Conservation (phyloP, 129 eudicot genomes). For the Erigeron canadensis region DNA sequence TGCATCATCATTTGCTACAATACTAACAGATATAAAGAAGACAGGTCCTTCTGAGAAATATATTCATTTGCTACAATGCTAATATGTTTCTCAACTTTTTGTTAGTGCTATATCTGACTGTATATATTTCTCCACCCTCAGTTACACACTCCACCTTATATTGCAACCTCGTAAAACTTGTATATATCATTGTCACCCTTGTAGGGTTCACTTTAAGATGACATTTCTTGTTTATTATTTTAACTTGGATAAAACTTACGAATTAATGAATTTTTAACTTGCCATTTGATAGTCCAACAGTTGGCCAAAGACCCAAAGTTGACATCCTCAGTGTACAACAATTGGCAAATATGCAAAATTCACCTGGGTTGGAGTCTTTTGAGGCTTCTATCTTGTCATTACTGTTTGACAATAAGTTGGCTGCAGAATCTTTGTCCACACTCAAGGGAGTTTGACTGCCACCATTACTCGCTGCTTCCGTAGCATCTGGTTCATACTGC, state of each 20-base stretch:
- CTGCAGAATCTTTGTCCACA: conserved; percentile 25
- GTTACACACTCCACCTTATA: not conserved
- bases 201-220: not conserved
- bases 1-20: conserved; percentile 2
- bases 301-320: not conserved
- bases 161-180: not conserved
- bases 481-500: conserved; percentile 38
- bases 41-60: too few relatives aligned
- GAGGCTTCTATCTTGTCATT: conserved; percentile 33
- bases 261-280: not conserved
- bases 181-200: not conserved
- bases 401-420: conserved; percentile 26
- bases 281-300: not conserved
- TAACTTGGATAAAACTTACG: not conserved
- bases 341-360: not conserved
- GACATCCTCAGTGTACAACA: not conserved
- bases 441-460: conserved; percentile 32
- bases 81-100: too few relatives aligned
- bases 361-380: conserved; percentile 53
- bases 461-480: conserved; percentile 28
- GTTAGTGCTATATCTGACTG: too few relatives aligned
- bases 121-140: too few relatives aligned
- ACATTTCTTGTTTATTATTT: not conserved
- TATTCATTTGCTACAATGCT: too few relatives aligned
- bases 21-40: too few relatives aligned